A percentile compares a stretch with the other conserved stretches of the same genome.
phyloP scores from a whole-genome alignment of 345 rosid genomes.

The Moricandia moricandioides region DNA sequence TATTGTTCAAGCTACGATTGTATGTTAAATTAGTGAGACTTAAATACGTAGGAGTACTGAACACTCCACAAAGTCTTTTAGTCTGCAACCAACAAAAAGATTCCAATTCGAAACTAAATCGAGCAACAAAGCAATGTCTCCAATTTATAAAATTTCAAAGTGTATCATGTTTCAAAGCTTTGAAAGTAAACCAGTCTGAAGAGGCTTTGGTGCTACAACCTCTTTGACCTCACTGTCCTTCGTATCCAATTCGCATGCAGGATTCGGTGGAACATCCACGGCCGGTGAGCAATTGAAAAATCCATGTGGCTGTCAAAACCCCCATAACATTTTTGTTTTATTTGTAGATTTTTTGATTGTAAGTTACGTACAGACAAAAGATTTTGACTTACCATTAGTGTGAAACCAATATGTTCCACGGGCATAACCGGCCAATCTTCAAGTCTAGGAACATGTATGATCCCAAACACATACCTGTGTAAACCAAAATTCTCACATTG shows the following conservation, averaged over 20 bases:
- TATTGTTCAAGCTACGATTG: no score
- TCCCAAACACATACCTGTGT: conserved; percentile 85
- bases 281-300: conserved; percentile 97
- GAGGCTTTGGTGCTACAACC: conserved; percentile 40
- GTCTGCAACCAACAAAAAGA: conserved; percentile 12
- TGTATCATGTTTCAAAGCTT: conserved; percentile 56
- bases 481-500: not conserved
- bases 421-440: conserved; percentile 99
- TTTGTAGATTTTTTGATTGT: not conserved
- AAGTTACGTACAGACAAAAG: not conserved
- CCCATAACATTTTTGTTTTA: not conserved
- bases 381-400: conserved; percentile 55
- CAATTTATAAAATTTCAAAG: not conserved
- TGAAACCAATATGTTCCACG: conserved; percentile 78
- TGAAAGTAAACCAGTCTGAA: conserved; percentile 51
- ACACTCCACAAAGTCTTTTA: not conserved
- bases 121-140: conserved; percentile 2
- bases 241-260: conserved; percentile 58
- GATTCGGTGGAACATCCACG: conserved; percentile 81
- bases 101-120: not conserved
- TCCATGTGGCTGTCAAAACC: conserved; percentile 77
- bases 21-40: no score
- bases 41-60: not conserved
- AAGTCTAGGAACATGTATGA: conserved; percentile 81
- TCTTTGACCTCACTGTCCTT: conserved; percentile 70